phyloP scores from a whole-genome alignment of 306 rosid genomes.

The Benincasa hispida region DNA sequence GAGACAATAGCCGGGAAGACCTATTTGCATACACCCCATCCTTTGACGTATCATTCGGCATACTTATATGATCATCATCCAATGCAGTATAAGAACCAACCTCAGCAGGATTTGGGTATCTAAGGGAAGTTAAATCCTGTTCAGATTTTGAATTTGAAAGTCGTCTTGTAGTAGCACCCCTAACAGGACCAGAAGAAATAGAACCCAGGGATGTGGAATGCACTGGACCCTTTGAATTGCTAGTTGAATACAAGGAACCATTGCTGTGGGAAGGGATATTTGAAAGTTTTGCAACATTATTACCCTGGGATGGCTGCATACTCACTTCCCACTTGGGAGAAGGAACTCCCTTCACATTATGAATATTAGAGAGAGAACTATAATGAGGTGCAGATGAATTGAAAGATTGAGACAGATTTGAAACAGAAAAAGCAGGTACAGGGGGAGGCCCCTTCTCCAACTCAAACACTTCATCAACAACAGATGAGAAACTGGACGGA shows the following conservation, averaged over 20 bases:
- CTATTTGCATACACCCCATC: constrained; percentile 47
- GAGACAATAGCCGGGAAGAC: constrained; percentile 58
- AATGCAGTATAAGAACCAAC: constrained; percentile 38
- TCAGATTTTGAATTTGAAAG: constrained; percentile 87
- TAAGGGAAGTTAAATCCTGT: constrained; percentile 80
- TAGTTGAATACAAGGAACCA: constrained; percentile 45
- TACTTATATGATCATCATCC: constrained; percentile 69
- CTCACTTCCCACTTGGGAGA: constrained; percentile 84
- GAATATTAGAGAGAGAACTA: constrained; percentile 48
- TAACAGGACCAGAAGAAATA: constrained; percentile 45
- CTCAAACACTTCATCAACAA: constrained; percentile 92
- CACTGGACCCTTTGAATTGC: constrained; percentile 52
- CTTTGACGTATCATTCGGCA: constrained; percentile 46
- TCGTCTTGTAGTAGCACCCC: constrained; percentile 41
- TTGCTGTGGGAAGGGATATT: constrained; percentile 31
- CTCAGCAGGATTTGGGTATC: constrained; percentile 60
- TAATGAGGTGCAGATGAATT: constrained; percentile 49
- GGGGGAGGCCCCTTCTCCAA: constrained; percentile 62
- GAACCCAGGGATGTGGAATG: constrained; percentile 62
- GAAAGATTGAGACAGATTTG: constrained; percentile 37
- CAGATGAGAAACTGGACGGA: constrained; percentile 75
- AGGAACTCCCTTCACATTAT: constrained; percentile 40
- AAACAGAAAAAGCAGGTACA: constrained; percentile 30
- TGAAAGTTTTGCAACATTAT: constrained; percentile 30
- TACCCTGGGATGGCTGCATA: constrained; percentile 46